A percentile compares a stretch with the other conserved stretches of the same genome.
Conservation (phyloP, 352 stramenopile species). For the Phytophthora pinifolia region DNA sequence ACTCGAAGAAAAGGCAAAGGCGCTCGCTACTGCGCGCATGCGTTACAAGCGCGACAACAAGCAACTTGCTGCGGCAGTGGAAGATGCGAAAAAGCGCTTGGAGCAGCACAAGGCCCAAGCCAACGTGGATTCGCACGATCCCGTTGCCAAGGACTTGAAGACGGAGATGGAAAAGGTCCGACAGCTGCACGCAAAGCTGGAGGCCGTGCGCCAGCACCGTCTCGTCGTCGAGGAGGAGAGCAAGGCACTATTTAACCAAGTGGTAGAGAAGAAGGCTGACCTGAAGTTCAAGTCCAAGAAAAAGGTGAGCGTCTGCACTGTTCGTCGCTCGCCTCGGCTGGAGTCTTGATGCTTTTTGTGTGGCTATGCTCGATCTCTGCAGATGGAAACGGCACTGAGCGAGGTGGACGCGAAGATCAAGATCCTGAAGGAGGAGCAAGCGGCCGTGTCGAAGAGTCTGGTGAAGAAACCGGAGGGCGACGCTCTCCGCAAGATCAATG, state of each 20-base stretch:
- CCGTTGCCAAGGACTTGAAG: slow-evolving; percentile 80
- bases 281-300: slow-evolving; percentile 90
- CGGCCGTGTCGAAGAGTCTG: slow-evolving; percentile 71
- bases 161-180: slow-evolving; percentile 86
- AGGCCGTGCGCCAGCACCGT: slow-evolving; percentile 83
- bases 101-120: slow-evolving; percentile 81
- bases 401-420: slow-evolving; percentile 84
- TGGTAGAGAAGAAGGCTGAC: slow-evolving; percentile 89
- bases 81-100: slow-evolving; percentile 82
- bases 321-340: background rate
- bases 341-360: slow-evolving; percentile 2
- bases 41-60: slow-evolving; percentile 91
- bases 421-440: slow-evolving; percentile 81
- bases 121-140: slow-evolving; percentile 70
- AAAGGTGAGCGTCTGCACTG: slow-evolving; percentile 42
- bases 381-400: slow-evolving; percentile 81
- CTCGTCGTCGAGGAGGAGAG: slow-evolving; percentile 87
- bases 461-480: slow-evolving; percentile 76
- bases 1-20: slow-evolving; percentile 87
- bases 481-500: slow-evolving; percentile 81
- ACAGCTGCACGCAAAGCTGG: slow-evolving; percentile 80
- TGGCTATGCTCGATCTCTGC: slow-evolving; percentile 4
- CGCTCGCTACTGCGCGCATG: slow-evolving; percentile 82
- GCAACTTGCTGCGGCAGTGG: slow-evolving; percentile 62
- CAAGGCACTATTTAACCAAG: slow-evolving; percentile 89